Evolutionary conservation across 148 eudicot genomes (phyloP), one percentile per base, ranked within the genome.

Genomic region (Hydrangea macrophylla): DNA sequence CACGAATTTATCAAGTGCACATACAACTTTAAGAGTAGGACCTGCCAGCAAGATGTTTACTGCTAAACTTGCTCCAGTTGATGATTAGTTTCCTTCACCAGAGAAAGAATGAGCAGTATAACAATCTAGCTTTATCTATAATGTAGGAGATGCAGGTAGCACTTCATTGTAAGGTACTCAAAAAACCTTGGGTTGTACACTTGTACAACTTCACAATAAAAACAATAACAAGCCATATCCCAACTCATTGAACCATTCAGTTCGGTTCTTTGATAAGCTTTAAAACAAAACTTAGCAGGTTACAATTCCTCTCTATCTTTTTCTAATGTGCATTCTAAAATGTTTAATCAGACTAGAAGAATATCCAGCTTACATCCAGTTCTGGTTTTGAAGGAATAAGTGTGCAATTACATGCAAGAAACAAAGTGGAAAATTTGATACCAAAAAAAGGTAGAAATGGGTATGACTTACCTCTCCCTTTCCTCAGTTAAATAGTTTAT

Each of bases 381-480:
- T 35, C 64, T 22, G 12, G 36, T 36, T 37, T 23, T 3, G 45
- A 60, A 35, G 8, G 7, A 18, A 12, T 32, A 32, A 20, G 28
- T n/a, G 31, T 18, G 18, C 32, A 54, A 26, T 27, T 31, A 7
- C 58, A 39, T 22, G 20, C 26, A 23, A 2, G 20, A 36, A 68
- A 22, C 45, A 57, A 28, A 58, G 20, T 31, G 22, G 24, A 54
- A 37, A 1, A 55, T 18, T 17, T 8, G 13, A 15, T 22, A 26
- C 13, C 25, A 7, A 55, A 57, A 11, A 11, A 35, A 15, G 64
- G 55, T 42, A 23, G 36, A 26, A 55, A 9, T n/a, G 26, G 51
- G 22, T 65, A 8, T 10, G 59, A 64, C 73, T 69, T 23, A 86
- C 91, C 82, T 79, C 69, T 86, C 86, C 70, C 79, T 77, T 73